These are phyloP conservation scores for Rhinocladiella similis DNA, from an alignment of 2,329 filamentous ascomycete genomes.

Conservation along the genomic window DNA sequence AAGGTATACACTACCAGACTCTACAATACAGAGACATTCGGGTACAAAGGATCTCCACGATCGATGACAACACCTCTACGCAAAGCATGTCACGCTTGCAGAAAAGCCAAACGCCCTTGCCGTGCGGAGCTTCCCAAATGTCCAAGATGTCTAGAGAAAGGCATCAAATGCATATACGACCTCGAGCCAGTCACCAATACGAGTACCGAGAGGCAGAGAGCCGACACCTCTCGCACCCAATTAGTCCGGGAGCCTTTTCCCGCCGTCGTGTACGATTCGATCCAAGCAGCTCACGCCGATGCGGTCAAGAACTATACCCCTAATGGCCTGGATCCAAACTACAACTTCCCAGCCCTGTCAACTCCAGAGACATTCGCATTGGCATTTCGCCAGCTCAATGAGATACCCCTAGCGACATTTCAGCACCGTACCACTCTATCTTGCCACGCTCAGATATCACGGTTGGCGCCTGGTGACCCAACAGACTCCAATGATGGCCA, in stretches of 20 bases:
- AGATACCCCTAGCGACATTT: slow-evolving; percentile 17
- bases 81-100: slow-evolving; percentile 60
- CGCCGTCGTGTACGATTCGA: slow-evolving; percentile 16
- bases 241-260: slow-evolving; percentile 12
- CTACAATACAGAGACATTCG: too few relatives aligned
- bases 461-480: not conserved
- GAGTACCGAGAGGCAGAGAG: not conserved
- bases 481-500: not conserved
- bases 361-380: slow-evolving; percentile 10
- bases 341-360: slow-evolving; percentile 11
- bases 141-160: slow-evolving; percentile 52
- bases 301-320: slow-evolving; percentile 12
- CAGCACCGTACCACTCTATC: slow-evolving; percentile 19
- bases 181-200: slow-evolving; percentile 24
- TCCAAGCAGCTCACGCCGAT: slow-evolving; percentile 18
- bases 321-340: not conserved
- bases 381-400: slow-evolving; percentile 9
- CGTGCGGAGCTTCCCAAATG: slow-evolving; percentile 55
- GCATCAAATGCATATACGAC: slow-evolving; percentile 50
- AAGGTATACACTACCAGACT: too few relatives aligned
- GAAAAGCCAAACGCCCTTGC: slow-evolving; percentile 59
- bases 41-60: not conserved
- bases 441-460: slow-evolving; percentile 17
- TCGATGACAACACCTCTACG: slow-evolving; percentile 34
- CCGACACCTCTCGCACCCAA: not conserved